Percentiles rank a stretch among this genome's conserved stretches.
Evolutionary conservation across 352 stramenopile genomes (phyloP).

Genomic region (Phytophthora cactorum): DNA sequence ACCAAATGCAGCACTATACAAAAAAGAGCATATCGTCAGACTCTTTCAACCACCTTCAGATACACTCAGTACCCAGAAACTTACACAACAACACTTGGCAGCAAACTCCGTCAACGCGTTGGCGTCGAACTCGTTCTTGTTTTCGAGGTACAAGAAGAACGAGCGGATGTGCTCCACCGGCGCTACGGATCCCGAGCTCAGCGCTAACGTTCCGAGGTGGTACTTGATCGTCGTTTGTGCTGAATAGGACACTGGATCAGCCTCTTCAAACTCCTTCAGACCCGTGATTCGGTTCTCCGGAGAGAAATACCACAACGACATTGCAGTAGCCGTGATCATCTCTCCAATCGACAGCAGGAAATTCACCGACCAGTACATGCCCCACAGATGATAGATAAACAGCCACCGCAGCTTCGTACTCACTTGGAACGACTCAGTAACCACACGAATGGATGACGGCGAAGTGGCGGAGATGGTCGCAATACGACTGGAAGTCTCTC

Average conservation of each 20-base stretch:
- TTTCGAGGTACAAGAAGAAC: constrained; percentile 85
- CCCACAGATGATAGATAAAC: constrained; percentile 78
- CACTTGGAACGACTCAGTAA: constrained; percentile 73
- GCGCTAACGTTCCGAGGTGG: constrained; percentile 75
- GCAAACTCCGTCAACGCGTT: constrained; percentile 62
- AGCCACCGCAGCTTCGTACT: constrained; percentile 74
- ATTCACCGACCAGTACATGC: constrained; percentile 81
- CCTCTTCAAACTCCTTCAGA: constrained; percentile 57
- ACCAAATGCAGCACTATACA: constrained; percentile 80
- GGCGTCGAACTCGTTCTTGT: constrained; percentile 81
- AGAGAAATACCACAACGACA: constrained; percentile 84
- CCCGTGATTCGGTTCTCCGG: constrained; percentile 63
- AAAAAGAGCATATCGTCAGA: constrained; percentile 13
- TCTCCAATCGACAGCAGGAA: constrained; percentile 74
- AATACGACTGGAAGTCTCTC: constrained; percentile 61
- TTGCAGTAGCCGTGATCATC: constrained; percentile 77
- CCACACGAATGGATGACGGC: constrained; percentile 56
- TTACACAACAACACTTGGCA: constrained; percentile 76
- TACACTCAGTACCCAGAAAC: constrained; percentile 16
- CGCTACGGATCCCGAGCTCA: constrained; percentile 65
- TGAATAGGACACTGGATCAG: constrained; percentile 73
- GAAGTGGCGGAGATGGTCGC: constrained; percentile 58
- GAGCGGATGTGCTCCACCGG: constrained; percentile 70
- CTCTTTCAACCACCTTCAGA: background rate
- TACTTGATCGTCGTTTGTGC: constrained; percentile 65